Evolutionary conservation across 805 yeast genomes (phyloP).

Genomic region (Wickerhamiella kazuoi): DNA sequence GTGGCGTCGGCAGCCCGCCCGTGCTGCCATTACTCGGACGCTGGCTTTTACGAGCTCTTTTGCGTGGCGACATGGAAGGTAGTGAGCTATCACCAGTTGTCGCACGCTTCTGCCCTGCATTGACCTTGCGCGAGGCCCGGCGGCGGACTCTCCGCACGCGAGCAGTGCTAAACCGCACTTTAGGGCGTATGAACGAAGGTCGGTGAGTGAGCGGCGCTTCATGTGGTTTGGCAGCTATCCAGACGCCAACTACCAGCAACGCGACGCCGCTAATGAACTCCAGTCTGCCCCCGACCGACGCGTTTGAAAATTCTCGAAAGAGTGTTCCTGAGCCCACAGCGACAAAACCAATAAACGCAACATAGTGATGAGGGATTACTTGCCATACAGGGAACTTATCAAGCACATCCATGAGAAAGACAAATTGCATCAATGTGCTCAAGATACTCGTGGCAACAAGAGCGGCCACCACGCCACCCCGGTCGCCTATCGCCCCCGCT

Average conservation of each 20-base stretch:
- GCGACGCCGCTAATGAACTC: slow-evolving; percentile 23
- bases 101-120: no score
- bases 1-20: no score
- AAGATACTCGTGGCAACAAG: slow-evolving; percentile 20
- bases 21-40: no score
- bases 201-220: no score
- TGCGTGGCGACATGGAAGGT: no score
- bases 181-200: no score
- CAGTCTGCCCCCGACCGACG: slow-evolving; percentile 11
- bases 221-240: slow-evolving; percentile 15
- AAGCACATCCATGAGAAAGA: slow-evolving; percentile 25
- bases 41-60: no score
- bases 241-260: slow-evolving; percentile 28
- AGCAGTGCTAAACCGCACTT: no score
- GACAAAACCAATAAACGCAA: slow-evolving; percentile 29
- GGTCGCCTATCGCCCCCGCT: neutral
- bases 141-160: no score
- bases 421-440: slow-evolving; percentile 28
- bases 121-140: no score
- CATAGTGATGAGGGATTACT: slow-evolving; percentile 35
- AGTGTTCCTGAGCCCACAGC: slow-evolving; percentile 27
- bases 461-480: slow-evolving; percentile 2
- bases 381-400: slow-evolving; percentile 27
- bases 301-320: slow-evolving; percentile 25
- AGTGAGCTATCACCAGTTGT: no score